phyloP scores from a whole-genome alignment of 495 filamentous ascomycete species.

The Podospora conica region DNA sequence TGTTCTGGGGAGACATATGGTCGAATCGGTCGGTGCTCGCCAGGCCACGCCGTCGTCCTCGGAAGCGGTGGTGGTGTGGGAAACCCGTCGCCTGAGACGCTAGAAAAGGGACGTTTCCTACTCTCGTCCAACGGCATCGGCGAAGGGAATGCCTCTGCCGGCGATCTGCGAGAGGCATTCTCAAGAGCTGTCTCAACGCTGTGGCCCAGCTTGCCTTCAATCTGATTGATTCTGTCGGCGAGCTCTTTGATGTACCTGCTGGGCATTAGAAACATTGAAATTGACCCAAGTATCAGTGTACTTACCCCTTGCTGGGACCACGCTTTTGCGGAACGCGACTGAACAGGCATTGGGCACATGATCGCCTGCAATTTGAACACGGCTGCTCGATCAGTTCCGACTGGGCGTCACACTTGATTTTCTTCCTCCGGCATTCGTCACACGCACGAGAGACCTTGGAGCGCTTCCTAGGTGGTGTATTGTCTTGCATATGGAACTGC shows the following conservation, averaged over 20 bases:
- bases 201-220: conserved; percentile 58
- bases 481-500: conserved; percentile 37
- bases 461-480: conserved; percentile 68
- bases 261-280: conserved; percentile 11
- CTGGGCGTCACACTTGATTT: conserved; percentile 90
- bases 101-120: conserved; percentile 42
- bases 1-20: conserved; percentile 31
- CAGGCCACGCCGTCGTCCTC: conserved; percentile 27
- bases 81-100: conserved; percentile 38
- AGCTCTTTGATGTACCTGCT: conserved; percentile 90
- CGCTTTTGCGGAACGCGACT: conserved; percentile 92
- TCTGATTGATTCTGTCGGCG: conserved; percentile 75
- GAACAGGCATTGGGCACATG: conserved; percentile 73
- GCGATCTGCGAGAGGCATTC: conserved; percentile 26
- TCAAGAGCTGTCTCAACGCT: conserved; percentile 19
- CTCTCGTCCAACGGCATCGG: conserved; percentile 31
- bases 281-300: background rate
- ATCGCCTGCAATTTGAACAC: conserved; percentile 80
- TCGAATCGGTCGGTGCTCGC: conserved; percentile 37
- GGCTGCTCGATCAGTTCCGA: conserved; percentile 71
- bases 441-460: conserved; percentile 92
- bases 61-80: conserved; percentile 28
- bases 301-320: conserved; percentile 89
- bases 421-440: conserved; percentile 92
- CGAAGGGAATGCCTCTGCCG: conserved; percentile 32